phyloP scores from a whole-genome alignment of 257 asterid genomes.

The Primulina huaijiensis region DNA sequence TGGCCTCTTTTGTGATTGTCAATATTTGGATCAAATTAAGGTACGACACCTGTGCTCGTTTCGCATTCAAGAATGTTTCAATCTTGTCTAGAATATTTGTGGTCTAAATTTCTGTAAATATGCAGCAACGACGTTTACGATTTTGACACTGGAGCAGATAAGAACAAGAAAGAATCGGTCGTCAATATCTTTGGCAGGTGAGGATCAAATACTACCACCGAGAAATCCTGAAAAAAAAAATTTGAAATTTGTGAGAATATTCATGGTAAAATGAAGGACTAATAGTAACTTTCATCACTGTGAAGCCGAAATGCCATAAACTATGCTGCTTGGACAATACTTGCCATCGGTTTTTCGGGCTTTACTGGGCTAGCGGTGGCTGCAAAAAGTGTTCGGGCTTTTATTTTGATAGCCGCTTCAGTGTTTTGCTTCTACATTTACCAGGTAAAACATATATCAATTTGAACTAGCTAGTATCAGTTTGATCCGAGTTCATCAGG shows the following conservation, averaged over 20 bases:
- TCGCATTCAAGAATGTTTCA: too few relatives aligned
- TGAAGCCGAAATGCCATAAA: constrained; percentile 52
- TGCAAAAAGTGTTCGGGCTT: constrained; percentile 43
- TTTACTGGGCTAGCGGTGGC: constrained; percentile 36
- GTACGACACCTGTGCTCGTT: constrained; percentile 15
- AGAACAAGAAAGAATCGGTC: constrained; percentile 62
- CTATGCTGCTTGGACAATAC: constrained; percentile 42
- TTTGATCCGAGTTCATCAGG: too few relatives aligned
- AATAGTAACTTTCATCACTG: constrained; percentile 1
- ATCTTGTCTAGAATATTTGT: too few relatives aligned
- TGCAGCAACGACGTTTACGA: constrained; percentile 49
- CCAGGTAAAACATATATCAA: constrained; percentile 36
- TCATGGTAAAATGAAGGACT: neutral
- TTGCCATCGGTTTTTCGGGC: constrained; percentile 45
- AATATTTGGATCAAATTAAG: constrained; percentile 58
- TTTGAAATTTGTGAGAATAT: neutral
- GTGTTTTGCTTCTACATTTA: constrained; percentile 48
- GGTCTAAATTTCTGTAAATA: too few relatives aligned
- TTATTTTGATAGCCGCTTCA: constrained; percentile 42
- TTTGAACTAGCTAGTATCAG: neutral
- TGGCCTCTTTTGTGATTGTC: constrained; percentile 45
- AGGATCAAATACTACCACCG: neutral
- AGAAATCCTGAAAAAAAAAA: too few relatives aligned
- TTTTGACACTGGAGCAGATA: constrained; percentile 65
- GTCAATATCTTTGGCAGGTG: constrained; percentile 56